Conservation (phyloP, 2,329 filamentous ascomycete genomes). For the Lachnellula arida region DNA sequence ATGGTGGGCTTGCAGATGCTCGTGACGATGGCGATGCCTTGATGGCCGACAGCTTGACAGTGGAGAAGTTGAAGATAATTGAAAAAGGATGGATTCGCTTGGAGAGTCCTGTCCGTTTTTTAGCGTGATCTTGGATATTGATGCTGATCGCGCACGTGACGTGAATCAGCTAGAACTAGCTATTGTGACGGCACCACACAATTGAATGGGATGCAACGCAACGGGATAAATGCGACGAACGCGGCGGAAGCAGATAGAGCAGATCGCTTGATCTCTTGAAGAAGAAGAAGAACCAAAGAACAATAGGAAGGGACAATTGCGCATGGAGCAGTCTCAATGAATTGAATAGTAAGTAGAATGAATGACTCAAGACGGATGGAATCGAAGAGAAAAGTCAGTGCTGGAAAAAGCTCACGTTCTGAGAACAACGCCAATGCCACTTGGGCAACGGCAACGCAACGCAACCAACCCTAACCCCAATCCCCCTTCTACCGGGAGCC, state of each 20-base stretch:
- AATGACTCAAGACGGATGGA: neutral
- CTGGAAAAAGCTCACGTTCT: conserved; percentile 16
- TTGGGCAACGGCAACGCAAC: neutral
- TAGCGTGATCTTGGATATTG: neutral
- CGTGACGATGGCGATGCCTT: conserved; percentile 18
- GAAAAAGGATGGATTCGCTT: conserved; percentile 13
- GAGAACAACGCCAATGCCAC: conserved; percentile 17
- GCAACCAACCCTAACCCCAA: neutral
- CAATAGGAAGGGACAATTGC: too few relatives aligned
- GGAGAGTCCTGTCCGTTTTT: neutral
- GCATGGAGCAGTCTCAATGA: too few relatives aligned
- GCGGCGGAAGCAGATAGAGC: neutral
- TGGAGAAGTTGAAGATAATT: conserved; percentile 10
- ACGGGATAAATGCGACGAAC: neutral
- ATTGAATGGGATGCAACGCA: neutral
- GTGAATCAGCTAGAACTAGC: neutral
- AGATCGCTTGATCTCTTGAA: neutral
- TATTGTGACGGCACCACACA: neutral
- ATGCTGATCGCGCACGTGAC: conserved; percentile 1
- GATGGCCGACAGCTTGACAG: conserved; percentile 12
- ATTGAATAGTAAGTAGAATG: conserved; percentile 7
- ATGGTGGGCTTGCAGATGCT: conserved; percentile 5
- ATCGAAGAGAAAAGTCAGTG: neutral
- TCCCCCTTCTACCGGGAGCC: conserved; percentile 9
- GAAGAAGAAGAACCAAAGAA: neutral